Evolutionary conservation across 2,329 filamentous ascomycete species (phyloP).

Genomic region (Aureobasidium sp.): DNA sequence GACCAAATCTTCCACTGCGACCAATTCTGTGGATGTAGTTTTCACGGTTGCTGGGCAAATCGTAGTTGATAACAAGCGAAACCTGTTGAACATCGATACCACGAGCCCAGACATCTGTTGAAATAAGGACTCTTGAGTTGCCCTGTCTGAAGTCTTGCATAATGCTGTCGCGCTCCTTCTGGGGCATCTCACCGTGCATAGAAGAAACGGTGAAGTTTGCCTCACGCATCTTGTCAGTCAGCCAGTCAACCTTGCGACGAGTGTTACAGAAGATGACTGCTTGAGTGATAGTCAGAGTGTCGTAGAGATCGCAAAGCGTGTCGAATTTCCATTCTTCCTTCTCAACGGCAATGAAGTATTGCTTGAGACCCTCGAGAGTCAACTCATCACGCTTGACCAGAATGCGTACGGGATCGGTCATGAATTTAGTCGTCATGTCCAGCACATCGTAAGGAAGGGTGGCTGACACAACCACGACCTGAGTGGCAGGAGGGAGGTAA

Average conservation of each 20-base stretch:
- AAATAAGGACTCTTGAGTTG: slow-evolving; percentile 92
- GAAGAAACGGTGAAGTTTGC: slow-evolving; percentile 97
- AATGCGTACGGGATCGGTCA: slow-evolving; percentile 95
- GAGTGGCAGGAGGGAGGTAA: slow-evolving; percentile 90
- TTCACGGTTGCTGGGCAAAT: slow-evolving; percentile 94
- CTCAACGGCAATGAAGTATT: slow-evolving; percentile 98
- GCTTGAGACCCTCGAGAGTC: slow-evolving; percentile 93
- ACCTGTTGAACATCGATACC: slow-evolving; percentile 99
- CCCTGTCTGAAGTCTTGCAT: slow-evolving; percentile 99
- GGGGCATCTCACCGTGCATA: slow-evolving; percentile 99
- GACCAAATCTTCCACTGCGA: slow-evolving; percentile 86
- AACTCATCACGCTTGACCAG: slow-evolving; percentile 98
- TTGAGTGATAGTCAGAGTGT: slow-evolving; percentile 96
- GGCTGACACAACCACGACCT: slow-evolving; percentile 96
- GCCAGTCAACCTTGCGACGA: slow-evolving; percentile 96
- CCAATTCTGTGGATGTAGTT: slow-evolving; percentile 99
- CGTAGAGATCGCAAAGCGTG: slow-evolving; percentile 96
- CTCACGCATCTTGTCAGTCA: slow-evolving; percentile 98
- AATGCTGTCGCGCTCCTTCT: slow-evolving; percentile 95
- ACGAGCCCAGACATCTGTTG: slow-evolving; percentile 94
- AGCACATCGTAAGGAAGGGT: slow-evolving; percentile 96
- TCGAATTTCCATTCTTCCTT: slow-evolving; percentile 99
- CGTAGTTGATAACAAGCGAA: slow-evolving; percentile 97
- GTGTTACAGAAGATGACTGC: slow-evolving; percentile 99
- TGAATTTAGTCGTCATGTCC: slow-evolving; percentile 99